Conservation (phyloP, 805 yeast genomes). For the Nakazawaea ernobii region DNA sequence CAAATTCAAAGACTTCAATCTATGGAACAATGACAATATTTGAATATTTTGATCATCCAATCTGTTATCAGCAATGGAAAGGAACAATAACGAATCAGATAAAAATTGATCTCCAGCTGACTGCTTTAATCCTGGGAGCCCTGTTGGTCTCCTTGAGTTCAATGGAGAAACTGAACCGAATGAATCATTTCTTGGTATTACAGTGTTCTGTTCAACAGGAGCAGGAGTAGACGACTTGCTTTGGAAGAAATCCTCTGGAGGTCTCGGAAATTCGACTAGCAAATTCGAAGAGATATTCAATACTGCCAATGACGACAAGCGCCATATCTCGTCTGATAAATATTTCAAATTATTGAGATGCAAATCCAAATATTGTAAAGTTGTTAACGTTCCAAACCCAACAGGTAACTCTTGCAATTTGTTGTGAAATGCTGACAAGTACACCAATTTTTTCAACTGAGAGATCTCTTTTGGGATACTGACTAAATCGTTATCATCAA, state of each 20-base stretch:
- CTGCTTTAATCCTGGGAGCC: neutral
- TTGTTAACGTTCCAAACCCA: slow-evolving; percentile 52
- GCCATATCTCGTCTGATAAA: slow-evolving; percentile 65
- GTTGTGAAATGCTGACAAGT: slow-evolving; percentile 68
- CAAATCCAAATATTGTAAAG: slow-evolving; percentile 64
- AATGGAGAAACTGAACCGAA: slow-evolving; percentile 7
- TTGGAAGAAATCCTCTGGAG: slow-evolving; percentile 26
- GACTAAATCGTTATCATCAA: slow-evolving; percentile 80
- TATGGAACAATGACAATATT: slow-evolving; percentile 50
- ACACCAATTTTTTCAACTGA: slow-evolving; percentile 49
- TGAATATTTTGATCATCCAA: slow-evolving; percentile 74
- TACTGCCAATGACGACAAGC: slow-evolving; percentile 45
- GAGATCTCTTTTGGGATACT: slow-evolving; percentile 68
- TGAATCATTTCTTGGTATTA: slow-evolving; percentile 11
- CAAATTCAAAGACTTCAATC: slow-evolving; percentile 61
- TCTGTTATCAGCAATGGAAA: slow-evolving; percentile 79
- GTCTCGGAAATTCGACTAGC: slow-evolving; percentile 54
- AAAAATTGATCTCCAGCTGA: slow-evolving; percentile 2
- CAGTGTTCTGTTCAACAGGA: slow-evolving; percentile 2
- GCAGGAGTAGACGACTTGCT: slow-evolving; percentile 7
- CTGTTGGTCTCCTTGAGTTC: slow-evolving; percentile 16
- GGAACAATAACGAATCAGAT: slow-evolving; percentile 33
- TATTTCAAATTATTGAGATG: slow-evolving; percentile 78
- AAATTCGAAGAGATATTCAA: slow-evolving; percentile 74
- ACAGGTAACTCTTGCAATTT: slow-evolving; percentile 67